phyloP scores from a whole-genome alignment of 805 yeast species.

The Lipomyces orientalis region DNA sequence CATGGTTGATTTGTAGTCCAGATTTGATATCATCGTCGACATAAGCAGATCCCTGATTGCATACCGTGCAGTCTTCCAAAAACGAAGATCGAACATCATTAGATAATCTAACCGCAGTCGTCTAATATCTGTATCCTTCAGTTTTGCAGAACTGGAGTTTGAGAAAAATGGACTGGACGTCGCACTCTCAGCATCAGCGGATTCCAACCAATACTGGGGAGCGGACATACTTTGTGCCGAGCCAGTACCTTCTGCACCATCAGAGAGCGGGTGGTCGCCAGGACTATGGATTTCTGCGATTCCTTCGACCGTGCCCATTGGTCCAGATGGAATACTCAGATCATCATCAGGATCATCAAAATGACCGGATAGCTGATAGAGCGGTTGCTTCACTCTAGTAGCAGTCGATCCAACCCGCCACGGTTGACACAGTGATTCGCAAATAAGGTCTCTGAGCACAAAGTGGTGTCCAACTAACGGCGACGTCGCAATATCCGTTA shows the following conservation, averaged over 20 bases:
- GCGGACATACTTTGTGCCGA: background rate
- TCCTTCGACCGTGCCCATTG: slow-evolving; percentile 5
- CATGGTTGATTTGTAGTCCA: slow-evolving; percentile 60
- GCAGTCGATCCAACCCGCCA: slow-evolving; percentile 63
- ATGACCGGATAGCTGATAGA: slow-evolving; percentile 39
- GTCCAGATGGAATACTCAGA: slow-evolving; percentile 1
- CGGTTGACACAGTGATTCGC: slow-evolving; percentile 61
- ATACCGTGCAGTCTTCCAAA: slow-evolving; percentile 68
- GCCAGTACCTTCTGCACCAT: slow-evolving; percentile 4
- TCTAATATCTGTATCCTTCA: background rate
- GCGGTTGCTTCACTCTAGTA: slow-evolving; percentile 29
- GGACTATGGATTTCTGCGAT: slow-evolving; percentile 5
- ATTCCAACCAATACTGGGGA: slow-evolving; percentile 21
- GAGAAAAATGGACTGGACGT: background rate
- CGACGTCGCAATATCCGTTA: slow-evolving; percentile 62
- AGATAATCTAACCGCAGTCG: slow-evolving; percentile 39
- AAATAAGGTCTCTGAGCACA: slow-evolving; percentile 56
- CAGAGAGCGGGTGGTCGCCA: background rate
- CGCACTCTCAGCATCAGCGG: background rate
- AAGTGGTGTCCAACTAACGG: slow-evolving; percentile 58
- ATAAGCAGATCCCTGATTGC: slow-evolving; percentile 68
- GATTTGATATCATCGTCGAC: slow-evolving; percentile 65
- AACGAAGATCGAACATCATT: slow-evolving; percentile 68
- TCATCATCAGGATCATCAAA: slow-evolving; percentile 53
- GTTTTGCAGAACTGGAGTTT: background rate